Conservation (phyloP, 176 grass and related monocot genomes). For the Juncus effusus region DNA sequence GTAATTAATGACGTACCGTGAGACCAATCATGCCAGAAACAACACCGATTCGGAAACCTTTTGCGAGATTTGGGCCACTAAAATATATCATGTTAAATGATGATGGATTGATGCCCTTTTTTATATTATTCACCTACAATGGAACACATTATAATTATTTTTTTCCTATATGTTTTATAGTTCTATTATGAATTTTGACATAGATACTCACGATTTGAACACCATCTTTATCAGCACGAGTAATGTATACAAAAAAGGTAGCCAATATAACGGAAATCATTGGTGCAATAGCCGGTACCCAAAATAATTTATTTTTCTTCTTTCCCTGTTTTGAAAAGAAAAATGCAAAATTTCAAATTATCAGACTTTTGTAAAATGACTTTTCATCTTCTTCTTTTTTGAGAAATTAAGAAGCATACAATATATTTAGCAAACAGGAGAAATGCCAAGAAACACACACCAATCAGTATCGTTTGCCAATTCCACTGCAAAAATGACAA, state of each 20-base stretch:
- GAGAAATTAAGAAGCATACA: conserved; percentile 37
- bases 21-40: conserved; percentile 69
- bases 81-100: conserved; percentile 68
- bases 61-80: conserved; percentile 57
- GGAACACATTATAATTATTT: neutral
- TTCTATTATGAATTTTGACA: too few relatives aligned
- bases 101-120: conserved; percentile 82
- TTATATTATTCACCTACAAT: conserved; percentile 66
- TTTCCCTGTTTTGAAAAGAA: conserved; percentile 51
- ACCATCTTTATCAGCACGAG: conserved; percentile 73
- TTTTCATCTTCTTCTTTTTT: conserved; percentile 3
- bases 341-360: neutral
- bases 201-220: conserved; percentile 90
- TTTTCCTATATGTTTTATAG: too few relatives aligned
- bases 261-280: conserved; percentile 74
- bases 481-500: conserved; percentile 64
- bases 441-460: conserved; percentile 56
- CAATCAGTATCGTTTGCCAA: conserved; percentile 88
- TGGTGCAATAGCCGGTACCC: conserved; percentile 85
- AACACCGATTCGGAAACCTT: conserved; percentile 86
- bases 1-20: conserved; percentile 47
- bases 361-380: too few relatives aligned
- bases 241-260: conserved; percentile 82
- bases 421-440: conserved; percentile 71
- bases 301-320: conserved; percentile 76